phyloP scores from a whole-genome alignment of 2,329 filamentous ascomycete genomes.

The Fusarium redolens region DNA sequence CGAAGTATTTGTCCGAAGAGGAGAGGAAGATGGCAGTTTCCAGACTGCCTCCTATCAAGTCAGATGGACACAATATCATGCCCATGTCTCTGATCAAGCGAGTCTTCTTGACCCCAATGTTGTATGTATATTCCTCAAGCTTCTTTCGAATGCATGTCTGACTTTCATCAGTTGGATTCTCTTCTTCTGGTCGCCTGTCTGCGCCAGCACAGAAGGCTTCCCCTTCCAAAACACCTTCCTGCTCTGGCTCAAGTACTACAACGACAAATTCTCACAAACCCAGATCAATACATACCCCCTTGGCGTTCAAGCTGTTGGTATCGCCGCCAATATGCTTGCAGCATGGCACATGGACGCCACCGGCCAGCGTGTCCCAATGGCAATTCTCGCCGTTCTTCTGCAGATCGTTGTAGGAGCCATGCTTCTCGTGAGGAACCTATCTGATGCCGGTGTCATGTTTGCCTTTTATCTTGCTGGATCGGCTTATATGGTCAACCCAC shows the following conservation, averaged over 20 bases:
- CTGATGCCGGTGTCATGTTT: conserved; percentile 34
- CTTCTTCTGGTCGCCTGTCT: conserved; percentile 50
- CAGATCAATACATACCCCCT: conserved; percentile 46
- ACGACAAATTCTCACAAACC: conserved; percentile 28
- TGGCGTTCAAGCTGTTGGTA: conserved; percentile 41
- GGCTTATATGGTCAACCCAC: conserved; percentile 42
- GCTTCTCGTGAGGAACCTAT: conserved; percentile 35
- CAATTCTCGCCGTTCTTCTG: conserved; percentile 18
- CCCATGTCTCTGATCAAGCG: conserved; percentile 46
- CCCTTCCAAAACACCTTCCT: conserved; percentile 42
- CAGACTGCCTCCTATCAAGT: conserved; percentile 47
- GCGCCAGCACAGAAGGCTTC: conserved; percentile 35
- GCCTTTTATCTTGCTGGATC: conserved; percentile 42
- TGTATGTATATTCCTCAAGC: conserved; percentile 27
- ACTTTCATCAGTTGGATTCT: conserved; percentile 48
- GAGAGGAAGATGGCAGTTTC: conserved; percentile 48
- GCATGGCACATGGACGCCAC: conserved; percentile 40
- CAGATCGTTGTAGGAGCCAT: conserved; percentile 35
- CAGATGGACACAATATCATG: conserved; percentile 50
- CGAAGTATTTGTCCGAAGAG: conserved; percentile 48
- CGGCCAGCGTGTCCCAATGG: conserved; percentile 29
- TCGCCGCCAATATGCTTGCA: conserved; percentile 37
- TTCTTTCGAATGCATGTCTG: too few species aligned
- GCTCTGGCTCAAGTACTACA: conserved; percentile 42
- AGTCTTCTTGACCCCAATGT: conserved; percentile 42